Conservation (phyloP, 768 basidiomycete genomes). For the Tulasnella sp. region DNA sequence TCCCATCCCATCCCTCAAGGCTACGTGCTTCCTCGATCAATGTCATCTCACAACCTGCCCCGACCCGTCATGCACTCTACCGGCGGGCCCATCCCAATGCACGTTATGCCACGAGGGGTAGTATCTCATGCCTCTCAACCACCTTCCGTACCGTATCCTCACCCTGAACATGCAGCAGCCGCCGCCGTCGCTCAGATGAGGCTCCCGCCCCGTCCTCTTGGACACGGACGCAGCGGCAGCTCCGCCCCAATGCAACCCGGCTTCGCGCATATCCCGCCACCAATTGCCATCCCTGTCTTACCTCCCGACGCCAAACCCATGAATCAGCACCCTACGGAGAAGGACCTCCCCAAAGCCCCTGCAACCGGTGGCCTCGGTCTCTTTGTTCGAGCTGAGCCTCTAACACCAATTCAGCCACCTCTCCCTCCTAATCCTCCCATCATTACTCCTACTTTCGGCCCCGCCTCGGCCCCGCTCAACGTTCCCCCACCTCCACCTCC, state of each 20-base stretch:
- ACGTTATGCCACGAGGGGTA: conserved; percentile 12
- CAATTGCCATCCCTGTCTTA: neutral
- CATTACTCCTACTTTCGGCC: neutral
- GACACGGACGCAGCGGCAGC: conserved; percentile 29
- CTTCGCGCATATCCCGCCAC: conserved; percentile 6
- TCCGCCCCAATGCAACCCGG: conserved; percentile 25
- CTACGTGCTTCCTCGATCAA: neutral
- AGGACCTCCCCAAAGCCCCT: conserved; percentile 26
- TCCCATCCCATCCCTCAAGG: neutral
- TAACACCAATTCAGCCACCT: conserved; percentile 17
- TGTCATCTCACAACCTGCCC: conserved; percentile 1
- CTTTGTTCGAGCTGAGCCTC: conserved; percentile 14
- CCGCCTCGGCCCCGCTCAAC: neutral
- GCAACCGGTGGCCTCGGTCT: conserved; percentile 24
- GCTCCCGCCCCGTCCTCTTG: conserved; percentile 30
- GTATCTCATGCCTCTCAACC: conserved; percentile 25
- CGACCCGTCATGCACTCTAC: conserved; percentile 12
- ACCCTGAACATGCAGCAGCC: neutral
- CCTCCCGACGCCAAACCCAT: neutral
- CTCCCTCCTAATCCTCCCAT: neutral
- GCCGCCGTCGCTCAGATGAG: neutral
- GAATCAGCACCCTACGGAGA: neutral
- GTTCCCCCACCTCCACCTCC: conserved; percentile 3
- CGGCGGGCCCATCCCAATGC: conserved; percentile 14
- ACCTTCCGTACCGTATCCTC: neutral